Percentiles rank a stretch among this genome's conserved stretches.
Conservation (phyloP, 306 rosid genomes). For the Chamaecrista fasciculata region DNA sequence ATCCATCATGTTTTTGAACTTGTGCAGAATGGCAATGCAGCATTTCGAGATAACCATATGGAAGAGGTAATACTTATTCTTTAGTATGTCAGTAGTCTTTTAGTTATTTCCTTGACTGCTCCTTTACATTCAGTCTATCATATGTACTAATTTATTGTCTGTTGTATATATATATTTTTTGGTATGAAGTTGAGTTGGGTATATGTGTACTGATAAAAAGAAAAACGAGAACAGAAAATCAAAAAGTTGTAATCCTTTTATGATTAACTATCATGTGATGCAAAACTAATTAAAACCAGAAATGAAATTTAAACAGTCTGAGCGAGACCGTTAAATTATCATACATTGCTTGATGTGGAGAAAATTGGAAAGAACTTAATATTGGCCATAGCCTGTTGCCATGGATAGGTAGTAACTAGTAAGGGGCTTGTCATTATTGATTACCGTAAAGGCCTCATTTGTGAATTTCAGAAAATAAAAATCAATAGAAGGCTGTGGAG, state of each 20-base stretch:
- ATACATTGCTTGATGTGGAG: neutral
- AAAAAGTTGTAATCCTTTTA: slow-evolving; percentile 5
- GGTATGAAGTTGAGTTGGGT: neutral
- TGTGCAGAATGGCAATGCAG: slow-evolving; percentile 70
- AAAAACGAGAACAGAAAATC: neutral
- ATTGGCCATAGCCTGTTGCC: neutral
- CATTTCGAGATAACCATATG: slow-evolving; percentile 57
- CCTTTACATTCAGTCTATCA: slow-evolving; percentile 5
- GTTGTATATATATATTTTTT: neutral
- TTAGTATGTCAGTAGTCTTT: neutral
- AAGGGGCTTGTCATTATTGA: neutral
- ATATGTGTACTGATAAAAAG: neutral
- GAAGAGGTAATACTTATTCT: slow-evolving; percentile 62
- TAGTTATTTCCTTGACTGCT: slow-evolving; percentile 19
- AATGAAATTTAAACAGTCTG: neutral
- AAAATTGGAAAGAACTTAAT: neutral
- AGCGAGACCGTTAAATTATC: neutral
- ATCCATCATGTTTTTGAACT: slow-evolving; percentile 54
- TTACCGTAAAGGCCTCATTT: neutral
- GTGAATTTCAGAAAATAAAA: neutral
- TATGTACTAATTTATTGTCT: slow-evolving; percentile 15
- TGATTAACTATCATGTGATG: neutral
- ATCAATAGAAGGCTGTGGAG: neutral
- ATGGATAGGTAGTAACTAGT: neutral
- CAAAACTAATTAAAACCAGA: neutral